A percentile compares a stretch with the other conserved stretches of the same genome.
Conservation (phyloP, 345 rosid species). For the Fremontodendron californicum region DNA sequence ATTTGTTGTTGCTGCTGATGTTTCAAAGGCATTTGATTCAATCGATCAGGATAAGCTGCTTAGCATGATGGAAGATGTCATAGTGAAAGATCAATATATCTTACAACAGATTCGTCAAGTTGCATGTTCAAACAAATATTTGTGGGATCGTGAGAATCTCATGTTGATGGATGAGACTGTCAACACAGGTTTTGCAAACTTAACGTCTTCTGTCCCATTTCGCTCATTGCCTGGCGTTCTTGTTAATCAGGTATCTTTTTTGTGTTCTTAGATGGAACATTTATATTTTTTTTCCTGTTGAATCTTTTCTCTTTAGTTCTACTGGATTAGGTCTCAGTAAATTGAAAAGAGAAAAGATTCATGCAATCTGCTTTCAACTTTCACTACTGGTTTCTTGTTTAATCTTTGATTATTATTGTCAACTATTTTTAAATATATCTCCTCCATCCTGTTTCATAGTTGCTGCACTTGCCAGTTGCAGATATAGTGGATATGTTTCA, state of each 20-base stretch:
- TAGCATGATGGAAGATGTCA: conserved; percentile 43
- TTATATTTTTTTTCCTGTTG: neutral
- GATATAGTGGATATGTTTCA: neutral
- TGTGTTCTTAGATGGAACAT: neutral
- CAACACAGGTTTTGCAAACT: conserved; percentile 25
- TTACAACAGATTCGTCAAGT: conserved; percentile 48
- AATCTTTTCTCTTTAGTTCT: neutral
- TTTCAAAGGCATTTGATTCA: conserved; percentile 82
- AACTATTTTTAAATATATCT: no score
- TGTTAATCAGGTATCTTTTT: conserved; percentile 50
- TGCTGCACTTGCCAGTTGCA: neutral
- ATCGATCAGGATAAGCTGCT: conserved; percentile 66
- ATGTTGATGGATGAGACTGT: conserved; percentile 25
- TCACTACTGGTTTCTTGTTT: no score
- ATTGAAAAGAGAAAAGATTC: neutral
- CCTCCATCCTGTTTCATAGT: no score
- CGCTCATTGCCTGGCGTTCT: conserved; percentile 44
- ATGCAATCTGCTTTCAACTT: neutral
- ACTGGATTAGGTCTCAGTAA: neutral
- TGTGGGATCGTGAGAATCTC: conserved; percentile 39
- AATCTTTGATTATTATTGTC: no score
- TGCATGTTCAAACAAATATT: conserved; percentile 40
- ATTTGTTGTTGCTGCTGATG: conserved; percentile 74
- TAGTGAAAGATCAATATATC: conserved; percentile 42
- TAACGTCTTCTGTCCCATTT: conserved; percentile 32